A percentile compares a stretch with the other conserved stretches of the same genome.
Conservation (phyloP, 768 basidiomycete genomes). For the Pulveroboletus ravenelii region DNA sequence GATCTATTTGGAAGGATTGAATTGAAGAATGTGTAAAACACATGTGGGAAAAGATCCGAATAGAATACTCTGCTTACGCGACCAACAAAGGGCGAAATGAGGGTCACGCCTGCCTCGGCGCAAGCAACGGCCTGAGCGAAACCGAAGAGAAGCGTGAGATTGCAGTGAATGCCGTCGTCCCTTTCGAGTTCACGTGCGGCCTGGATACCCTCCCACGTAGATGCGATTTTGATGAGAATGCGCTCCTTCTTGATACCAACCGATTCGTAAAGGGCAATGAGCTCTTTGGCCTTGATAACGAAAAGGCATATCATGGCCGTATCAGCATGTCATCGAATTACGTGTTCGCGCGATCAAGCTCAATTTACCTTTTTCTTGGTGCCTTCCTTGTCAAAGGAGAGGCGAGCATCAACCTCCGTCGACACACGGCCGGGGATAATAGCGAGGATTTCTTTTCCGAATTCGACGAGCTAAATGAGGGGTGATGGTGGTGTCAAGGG, state of each 20-base stretch:
- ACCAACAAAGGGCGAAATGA: constrained; percentile 99
- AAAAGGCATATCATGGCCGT: constrained; percentile 1
- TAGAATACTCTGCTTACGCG: constrained; percentile 54
- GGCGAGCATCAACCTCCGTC: constrained; percentile 96
- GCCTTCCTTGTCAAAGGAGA: constrained; percentile 92
- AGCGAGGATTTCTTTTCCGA: constrained; percentile 90
- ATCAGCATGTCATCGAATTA: constrained; percentile 18
- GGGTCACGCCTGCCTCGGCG: constrained; percentile 95
- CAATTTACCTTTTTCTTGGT: constrained; percentile 77
- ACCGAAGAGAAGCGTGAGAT: constrained; percentile 97
- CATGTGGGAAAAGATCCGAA: constrained; percentile 11
- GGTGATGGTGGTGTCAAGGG: constrained; percentile 9
- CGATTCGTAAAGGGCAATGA: constrained; percentile 94
- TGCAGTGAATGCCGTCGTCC: constrained; percentile 94
- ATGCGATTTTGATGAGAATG: constrained; percentile 98
- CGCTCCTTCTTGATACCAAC: constrained; percentile 91
- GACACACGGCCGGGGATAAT: constrained; percentile 99
- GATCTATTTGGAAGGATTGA: constrained; percentile 49
- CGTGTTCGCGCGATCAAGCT: constrained; percentile 15
- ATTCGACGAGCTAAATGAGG: constrained; percentile 79
- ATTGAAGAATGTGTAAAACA: constrained; percentile 4
- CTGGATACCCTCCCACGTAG: constrained; percentile 99
- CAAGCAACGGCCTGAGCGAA: constrained; percentile 98
- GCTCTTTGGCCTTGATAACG: constrained; percentile 58
- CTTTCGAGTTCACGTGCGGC: constrained; percentile 94